Evolutionary conservation across 768 basidiomycete genomes (phyloP).

Genomic region (Heimioporus sp.): DNA sequence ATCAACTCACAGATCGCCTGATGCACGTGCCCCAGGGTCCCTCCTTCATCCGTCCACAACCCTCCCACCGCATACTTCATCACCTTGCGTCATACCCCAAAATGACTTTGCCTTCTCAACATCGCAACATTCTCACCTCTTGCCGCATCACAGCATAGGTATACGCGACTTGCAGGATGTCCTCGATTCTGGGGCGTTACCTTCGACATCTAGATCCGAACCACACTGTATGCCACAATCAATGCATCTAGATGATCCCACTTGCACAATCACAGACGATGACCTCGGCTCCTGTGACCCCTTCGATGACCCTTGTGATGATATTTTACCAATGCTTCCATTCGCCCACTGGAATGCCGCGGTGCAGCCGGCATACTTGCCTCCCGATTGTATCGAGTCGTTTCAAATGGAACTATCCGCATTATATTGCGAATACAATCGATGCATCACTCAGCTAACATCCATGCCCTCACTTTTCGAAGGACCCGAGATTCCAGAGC

Average conservation of each 20-base stretch:
- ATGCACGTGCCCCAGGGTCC: conserved; percentile 19
- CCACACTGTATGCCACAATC: conserved; percentile 8
- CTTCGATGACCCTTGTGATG: conserved; percentile 16
- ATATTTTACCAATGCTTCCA: conserved; percentile 16
- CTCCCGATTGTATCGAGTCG: conserved; percentile 21
- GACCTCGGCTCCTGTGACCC: conserved; percentile 1
- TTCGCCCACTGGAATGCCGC: conserved; percentile 24
- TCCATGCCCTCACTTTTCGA: conserved; percentile 35
- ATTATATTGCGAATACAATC: conserved; percentile 49
- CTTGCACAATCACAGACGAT: conserved; percentile 2
- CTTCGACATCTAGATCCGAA: conserved; percentile 17
- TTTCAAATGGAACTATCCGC: conserved; percentile 40
- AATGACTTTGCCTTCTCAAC: not conserved
- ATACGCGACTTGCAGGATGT: conserved; percentile 13
- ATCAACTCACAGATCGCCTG: conserved; percentile 5
- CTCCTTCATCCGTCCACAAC: conserved; percentile 5
- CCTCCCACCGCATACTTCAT: conserved; percentile 2
- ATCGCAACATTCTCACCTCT: conserved; percentile 4
- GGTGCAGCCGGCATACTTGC: conserved; percentile 14
- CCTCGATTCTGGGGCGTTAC: conserved; percentile 7
- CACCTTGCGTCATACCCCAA: conserved; percentile 9
- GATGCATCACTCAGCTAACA: conserved; percentile 44
- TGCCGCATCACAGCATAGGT: conserved; percentile 6
- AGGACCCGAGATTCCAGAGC: conserved; percentile 12
- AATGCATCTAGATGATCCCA: conserved; percentile 4